These are phyloP conservation scores for Fusarium pininemorale DNA, from an alignment of 2,329 filamentous ascomycete genomes.

Conservation along the genomic window DNA sequence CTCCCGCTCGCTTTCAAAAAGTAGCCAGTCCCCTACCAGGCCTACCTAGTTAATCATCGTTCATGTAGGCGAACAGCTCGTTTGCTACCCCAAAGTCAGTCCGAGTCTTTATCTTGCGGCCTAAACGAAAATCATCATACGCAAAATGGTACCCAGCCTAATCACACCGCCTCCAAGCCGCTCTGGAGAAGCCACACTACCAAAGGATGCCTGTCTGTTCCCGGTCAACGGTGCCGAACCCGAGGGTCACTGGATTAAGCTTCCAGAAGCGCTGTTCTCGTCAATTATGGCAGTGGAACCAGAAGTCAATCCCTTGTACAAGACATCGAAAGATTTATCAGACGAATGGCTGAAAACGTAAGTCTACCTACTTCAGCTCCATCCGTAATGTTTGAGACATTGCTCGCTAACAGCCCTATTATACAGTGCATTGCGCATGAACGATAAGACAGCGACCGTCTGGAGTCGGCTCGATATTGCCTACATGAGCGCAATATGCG, in stretches of 20 bases:
- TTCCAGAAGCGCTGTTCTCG: slow-evolving; percentile 19
- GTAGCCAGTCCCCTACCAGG: neutral
- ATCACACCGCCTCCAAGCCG: slow-evolving; percentile 24
- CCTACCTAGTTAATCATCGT: neutral
- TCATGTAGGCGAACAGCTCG: neutral
- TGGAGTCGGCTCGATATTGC: slow-evolving; percentile 17
- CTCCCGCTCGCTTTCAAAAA: neutral
- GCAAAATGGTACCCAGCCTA: slow-evolving; percentile 10
- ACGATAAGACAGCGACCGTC: slow-evolving; percentile 15
- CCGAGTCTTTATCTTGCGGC: neutral
- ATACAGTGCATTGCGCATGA: slow-evolving; percentile 12
- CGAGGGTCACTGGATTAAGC: slow-evolving; percentile 11
- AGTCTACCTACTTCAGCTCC: neutral
- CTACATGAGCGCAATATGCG: slow-evolving; percentile 25
- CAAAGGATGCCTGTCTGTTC: neutral
- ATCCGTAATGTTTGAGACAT: neutral
- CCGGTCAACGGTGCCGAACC: neutral
- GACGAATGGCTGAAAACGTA: slow-evolving; percentile 19
- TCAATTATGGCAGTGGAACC: slow-evolving; percentile 23
- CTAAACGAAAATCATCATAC: neutral
- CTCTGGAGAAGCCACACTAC: neutral
- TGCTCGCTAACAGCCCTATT: slow-evolving; percentile 1
- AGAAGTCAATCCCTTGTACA: slow-evolving; percentile 20
- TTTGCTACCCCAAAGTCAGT: neutral
- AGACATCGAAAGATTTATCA: slow-evolving; percentile 11